Conservation (phyloP, 345 rosid genomes). For the Brassica juncea region DNA sequence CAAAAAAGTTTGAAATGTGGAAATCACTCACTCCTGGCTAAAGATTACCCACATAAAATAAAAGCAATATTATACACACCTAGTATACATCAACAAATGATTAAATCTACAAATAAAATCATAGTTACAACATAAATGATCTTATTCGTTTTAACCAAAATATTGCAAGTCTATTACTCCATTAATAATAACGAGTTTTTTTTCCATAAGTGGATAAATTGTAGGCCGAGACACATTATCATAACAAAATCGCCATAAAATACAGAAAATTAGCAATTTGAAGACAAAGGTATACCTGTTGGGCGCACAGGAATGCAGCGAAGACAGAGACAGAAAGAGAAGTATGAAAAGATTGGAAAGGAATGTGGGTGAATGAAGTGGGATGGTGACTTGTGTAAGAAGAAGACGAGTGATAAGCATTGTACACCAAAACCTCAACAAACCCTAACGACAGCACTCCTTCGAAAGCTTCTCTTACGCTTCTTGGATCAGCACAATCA, state of each 20-base stretch:
- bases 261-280: background rate
- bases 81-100: conserved; percentile 9
- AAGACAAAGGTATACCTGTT: conserved; percentile 49
- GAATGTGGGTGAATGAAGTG: conserved; percentile 62
- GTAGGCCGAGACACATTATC: background rate
- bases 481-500: conserved; percentile 81
- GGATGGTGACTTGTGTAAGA: conserved; percentile 47
- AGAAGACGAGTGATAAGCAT: conserved; percentile 64
- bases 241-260: background rate
- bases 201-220: background rate
- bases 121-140: background rate
- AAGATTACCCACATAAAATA: background rate
- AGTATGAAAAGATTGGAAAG: conserved; percentile 69
- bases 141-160: background rate
- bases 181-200: background rate
- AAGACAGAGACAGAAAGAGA: conserved; percentile 70
- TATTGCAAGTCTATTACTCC: background rate
- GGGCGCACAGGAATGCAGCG: conserved; percentile 88
- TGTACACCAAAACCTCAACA: conserved; percentile 85
- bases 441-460: conserved; percentile 94
- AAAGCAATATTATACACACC: background rate
- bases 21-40: conserved; percentile 1
- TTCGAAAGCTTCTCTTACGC: conserved; percentile 92
- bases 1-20: background rate
- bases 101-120: background rate